Evolutionary conservation across 768 basidiomycete species (phyloP).

Genomic region (Infundibulicybe gibba): DNA sequence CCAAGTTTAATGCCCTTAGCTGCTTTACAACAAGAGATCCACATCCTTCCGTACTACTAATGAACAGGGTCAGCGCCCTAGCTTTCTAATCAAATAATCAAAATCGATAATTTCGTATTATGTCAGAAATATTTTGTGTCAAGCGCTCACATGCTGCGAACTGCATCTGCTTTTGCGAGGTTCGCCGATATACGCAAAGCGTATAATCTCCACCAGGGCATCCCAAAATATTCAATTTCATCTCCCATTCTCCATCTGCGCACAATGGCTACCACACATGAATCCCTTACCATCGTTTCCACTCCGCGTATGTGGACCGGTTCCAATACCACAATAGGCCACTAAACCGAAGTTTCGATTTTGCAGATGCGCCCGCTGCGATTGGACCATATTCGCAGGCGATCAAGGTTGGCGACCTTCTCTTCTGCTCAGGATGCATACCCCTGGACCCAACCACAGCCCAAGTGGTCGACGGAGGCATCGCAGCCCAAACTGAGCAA

Average conservation of each 20-base stretch:
- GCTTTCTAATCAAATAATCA: too few relatives aligned
- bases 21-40: too few relatives aligned
- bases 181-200: too few relatives aligned
- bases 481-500: slow-evolving; percentile 80
- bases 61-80: too few relatives aligned
- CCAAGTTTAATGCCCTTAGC: too few relatives aligned
- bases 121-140: too few relatives aligned
- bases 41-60: too few relatives aligned
- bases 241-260: slow-evolving; percentile 8
- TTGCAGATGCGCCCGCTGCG: slow-evolving; percentile 68
- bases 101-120: too few relatives aligned
- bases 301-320: slow-evolving; percentile 30
- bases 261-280: slow-evolving; percentile 35
- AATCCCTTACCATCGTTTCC: slow-evolving; percentile 35
- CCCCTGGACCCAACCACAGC: slow-evolving; percentile 73
- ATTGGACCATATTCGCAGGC: slow-evolving; percentile 90
- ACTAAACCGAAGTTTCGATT: neutral
- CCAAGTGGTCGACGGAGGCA: slow-evolving; percentile 67
- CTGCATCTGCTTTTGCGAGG: too few relatives aligned
- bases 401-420: slow-evolving; percentile 75
- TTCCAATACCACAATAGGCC: neutral
- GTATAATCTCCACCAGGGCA: neutral
- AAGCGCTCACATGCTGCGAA: too few relatives aligned
- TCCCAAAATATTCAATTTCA: neutral
- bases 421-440: slow-evolving; percentile 90